Conservation (phyloP, 345 rosid species). For the Tarenaya hassleriana region DNA sequence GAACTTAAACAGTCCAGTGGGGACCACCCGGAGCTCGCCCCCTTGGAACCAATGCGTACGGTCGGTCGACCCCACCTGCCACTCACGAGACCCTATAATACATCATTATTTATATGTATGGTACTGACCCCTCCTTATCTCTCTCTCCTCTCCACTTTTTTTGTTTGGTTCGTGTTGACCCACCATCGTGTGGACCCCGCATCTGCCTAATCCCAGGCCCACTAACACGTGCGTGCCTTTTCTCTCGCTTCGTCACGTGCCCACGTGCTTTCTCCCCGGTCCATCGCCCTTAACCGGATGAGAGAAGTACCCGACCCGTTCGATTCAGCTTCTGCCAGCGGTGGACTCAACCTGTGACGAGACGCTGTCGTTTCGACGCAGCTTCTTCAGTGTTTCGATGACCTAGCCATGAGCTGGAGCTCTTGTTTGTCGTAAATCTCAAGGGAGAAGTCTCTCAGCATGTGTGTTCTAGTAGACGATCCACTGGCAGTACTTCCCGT, state of each 20-base stretch:
- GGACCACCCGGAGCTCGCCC: conserved; percentile 46
- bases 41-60: conserved; percentile 42
- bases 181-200: conserved; percentile 41
- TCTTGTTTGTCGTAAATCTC: conserved; percentile 70
- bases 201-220: conserved; percentile 36
- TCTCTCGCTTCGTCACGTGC: conserved; percentile 36
- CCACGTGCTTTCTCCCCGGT: conserved; percentile 37
- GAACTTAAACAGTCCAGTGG: conserved; percentile 23
- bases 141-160: conserved; percentile 3
- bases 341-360: neutral
- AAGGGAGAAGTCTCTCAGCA: conserved; percentile 66
- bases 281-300: too few relatives aligned
- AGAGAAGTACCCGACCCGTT: too few relatives aligned
- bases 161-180: conserved; percentile 42
- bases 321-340: neutral
- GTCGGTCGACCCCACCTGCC: conserved; percentile 23
- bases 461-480: conserved; percentile 29
- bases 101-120: too few relatives aligned
- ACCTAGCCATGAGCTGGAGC: conserved; percentile 50
- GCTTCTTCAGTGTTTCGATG: conserved; percentile 39
- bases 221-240: conserved; percentile 55
- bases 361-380: conserved; percentile 3
- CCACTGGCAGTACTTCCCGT: neutral
- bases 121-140: too few relatives aligned
- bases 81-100: conserved; percentile 3